Evolutionary conservation across 768 basidiomycete genomes (phyloP).

Genomic region (Kwoniella heveanensis): DNA sequence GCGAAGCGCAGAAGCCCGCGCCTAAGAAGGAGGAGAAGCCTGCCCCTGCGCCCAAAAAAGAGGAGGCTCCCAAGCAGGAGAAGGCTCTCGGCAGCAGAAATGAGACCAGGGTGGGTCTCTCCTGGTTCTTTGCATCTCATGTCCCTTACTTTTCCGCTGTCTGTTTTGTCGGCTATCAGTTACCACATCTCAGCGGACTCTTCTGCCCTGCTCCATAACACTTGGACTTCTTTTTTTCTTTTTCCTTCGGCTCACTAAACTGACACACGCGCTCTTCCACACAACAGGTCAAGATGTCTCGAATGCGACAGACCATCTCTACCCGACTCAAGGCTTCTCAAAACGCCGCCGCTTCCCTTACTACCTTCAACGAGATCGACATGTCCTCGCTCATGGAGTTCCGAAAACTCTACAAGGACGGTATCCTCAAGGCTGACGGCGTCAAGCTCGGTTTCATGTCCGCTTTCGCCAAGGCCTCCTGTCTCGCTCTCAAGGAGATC

Average conservation of each 20-base stretch:
- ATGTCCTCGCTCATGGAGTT: slow-evolving; percentile 94
- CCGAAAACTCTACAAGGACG: slow-evolving; percentile 92
- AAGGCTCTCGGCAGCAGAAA: slow-evolving; percentile 64
- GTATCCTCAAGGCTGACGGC: slow-evolving; percentile 83
- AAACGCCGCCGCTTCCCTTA: slow-evolving; percentile 91
- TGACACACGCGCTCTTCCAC: slow-evolving; percentile 8
- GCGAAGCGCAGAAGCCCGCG: slow-evolving; percentile 36
- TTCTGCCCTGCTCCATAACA: too few species aligned
- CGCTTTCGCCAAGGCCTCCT: slow-evolving; percentile 85
- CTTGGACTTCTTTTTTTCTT: background rate
- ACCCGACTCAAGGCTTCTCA: slow-evolving; percentile 98
- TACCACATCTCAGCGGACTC: too few species aligned
- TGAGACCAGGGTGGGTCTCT: slow-evolving; percentile 74
- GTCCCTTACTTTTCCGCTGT: too few species aligned
- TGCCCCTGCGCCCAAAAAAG: slow-evolving; percentile 43
- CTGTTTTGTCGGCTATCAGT: too few species aligned
- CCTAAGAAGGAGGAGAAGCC: slow-evolving; percentile 55
- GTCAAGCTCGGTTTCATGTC: slow-evolving; percentile 99
- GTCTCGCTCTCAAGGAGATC: slow-evolving; percentile 84
- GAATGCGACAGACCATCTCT: slow-evolving; percentile 95
- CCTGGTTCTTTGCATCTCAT: background rate
- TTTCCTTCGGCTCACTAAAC: background rate
- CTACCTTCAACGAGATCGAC: slow-evolving; percentile 99
- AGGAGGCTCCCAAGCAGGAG: slow-evolving; percentile 54
- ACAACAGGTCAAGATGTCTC: slow-evolving; percentile 89